Percentiles rank a stretch among this genome's conserved stretches.
Conservation (phyloP, 108 stramenopile genomes). For the Pseudonitzschia pungens region DNA sequence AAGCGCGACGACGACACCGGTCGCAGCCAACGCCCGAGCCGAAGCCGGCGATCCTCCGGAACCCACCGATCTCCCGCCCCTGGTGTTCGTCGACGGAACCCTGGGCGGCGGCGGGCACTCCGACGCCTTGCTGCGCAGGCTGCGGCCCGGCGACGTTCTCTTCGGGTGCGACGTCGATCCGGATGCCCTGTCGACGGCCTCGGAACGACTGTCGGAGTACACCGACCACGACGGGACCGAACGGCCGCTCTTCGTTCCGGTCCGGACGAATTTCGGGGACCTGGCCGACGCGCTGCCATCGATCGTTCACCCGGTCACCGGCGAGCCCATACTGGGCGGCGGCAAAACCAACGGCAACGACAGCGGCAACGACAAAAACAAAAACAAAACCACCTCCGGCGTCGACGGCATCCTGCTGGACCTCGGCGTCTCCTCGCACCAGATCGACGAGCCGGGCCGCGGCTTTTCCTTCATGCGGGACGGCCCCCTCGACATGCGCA, state of each 20-base stretch:
- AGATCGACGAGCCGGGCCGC: conserved; percentile 86
- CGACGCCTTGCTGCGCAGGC: conserved; percentile 56
- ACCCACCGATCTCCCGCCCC: conserved; percentile 16
- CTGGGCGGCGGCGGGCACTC: conserved; percentile 90
- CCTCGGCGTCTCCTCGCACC: conserved; percentile 91
- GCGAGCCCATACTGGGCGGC: conserved; percentile 18
- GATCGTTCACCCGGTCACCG: conserved; percentile 45
- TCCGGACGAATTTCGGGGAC: conserved; percentile 67
- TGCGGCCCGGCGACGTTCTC: conserved; percentile 66
- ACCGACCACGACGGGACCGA: conserved; percentile 41
- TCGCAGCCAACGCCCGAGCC: too few species aligned
- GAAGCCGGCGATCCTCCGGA: conserved; percentile 15
- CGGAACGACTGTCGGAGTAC: conserved; percentile 59
- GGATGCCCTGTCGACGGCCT: conserved; percentile 63
- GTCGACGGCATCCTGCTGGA: conserved; percentile 94
- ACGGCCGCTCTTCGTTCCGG: conserved; percentile 51
- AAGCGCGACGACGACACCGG: too few species aligned
- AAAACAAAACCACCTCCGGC: conserved; percentile 6
- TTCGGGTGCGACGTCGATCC: conserved; percentile 86
- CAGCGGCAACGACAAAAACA: background rate
- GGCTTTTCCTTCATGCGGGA: conserved; percentile 93
- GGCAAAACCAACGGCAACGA: background rate
- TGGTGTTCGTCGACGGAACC: conserved; percentile 84
- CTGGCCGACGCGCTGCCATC: conserved; percentile 46
- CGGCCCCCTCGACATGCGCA: conserved; percentile 96